A percentile compares a stretch with the other conserved stretches of the same genome.
phyloP scores from a whole-genome alignment of 2,329 filamentous ascomycete genomes.

The Aspergillus ochraceus region DNA sequence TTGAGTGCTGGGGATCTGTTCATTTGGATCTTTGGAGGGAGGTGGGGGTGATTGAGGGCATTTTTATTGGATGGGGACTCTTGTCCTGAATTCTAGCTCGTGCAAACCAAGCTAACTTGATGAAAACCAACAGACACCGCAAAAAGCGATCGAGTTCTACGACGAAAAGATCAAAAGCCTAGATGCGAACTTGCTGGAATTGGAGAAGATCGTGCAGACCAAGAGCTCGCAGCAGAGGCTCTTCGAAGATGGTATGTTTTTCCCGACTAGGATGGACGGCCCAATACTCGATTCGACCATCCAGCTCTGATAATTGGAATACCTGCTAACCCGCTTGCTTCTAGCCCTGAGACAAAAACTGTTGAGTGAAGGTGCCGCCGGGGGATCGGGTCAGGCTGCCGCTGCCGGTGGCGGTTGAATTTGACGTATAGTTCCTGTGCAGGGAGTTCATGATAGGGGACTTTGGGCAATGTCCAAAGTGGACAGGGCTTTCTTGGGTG shows the following conservation, averaged over 20 bases:
- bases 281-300: neutral
- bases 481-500: neutral
- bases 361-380: slow-evolving; percentile 43
- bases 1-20: too few relatives aligned
- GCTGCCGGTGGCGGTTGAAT: slow-evolving; percentile 24
- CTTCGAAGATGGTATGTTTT: slow-evolving; percentile 76
- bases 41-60: too few relatives aligned
- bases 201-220: slow-evolving; percentile 67
- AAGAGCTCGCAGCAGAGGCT: slow-evolving; percentile 84
- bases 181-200: slow-evolving; percentile 62
- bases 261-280: neutral
- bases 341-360: slow-evolving; percentile 55
- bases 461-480: neutral
- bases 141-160: slow-evolving; percentile 67
- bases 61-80: too few relatives aligned
- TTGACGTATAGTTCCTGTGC: neutral
- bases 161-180: slow-evolving; percentile 67
- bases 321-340: slow-evolving; percentile 19
- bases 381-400: slow-evolving; percentile 32
- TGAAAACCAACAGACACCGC: slow-evolving; percentile 44
- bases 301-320: neutral
- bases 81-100: neutral
- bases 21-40: too few relatives aligned
- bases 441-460: neutral
- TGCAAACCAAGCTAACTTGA: slow-evolving; percentile 7